phyloP scores from a whole-genome alignment of 139 green algal genomes.

The Closterium sp. region DNA sequence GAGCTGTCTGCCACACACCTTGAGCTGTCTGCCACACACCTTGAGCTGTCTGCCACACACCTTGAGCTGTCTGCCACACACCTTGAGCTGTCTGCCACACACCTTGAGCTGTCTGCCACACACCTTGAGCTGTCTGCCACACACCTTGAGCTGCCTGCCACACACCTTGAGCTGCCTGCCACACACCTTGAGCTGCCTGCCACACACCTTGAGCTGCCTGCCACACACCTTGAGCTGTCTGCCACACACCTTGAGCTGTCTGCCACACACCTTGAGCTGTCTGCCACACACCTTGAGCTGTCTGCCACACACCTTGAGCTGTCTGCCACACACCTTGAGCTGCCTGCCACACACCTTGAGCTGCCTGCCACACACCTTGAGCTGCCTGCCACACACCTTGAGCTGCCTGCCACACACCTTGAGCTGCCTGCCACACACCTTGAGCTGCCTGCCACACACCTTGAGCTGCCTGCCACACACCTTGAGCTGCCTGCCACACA shows the following conservation, averaged over 20 bases:
- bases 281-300: constrained; percentile 46
- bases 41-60: constrained; percentile 2
- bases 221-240: constrained; percentile 43
- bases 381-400: constrained; percentile 23
- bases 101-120: constrained; percentile 32
- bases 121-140: constrained; percentile 42
- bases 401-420: constrained; percentile 30
- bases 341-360: constrained; percentile 33
- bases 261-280: constrained; percentile 41
- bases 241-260: constrained; percentile 10
- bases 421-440: constrained; percentile 48
- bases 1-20: constrained; percentile 34
- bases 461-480: constrained; percentile 21
- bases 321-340: constrained; percentile 27
- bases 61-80: constrained; percentile 38
- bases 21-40: neutral
- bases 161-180: constrained; percentile 40
- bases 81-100: constrained; percentile 30
- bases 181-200: constrained; percentile 8
- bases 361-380: neutral
- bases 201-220: neutral
- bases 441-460: constrained; percentile 26
- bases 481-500: neutral
- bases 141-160: neutral
- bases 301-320: neutral